Conservation (phyloP, 164 flowering plant species). For the Santalum album region DNA sequence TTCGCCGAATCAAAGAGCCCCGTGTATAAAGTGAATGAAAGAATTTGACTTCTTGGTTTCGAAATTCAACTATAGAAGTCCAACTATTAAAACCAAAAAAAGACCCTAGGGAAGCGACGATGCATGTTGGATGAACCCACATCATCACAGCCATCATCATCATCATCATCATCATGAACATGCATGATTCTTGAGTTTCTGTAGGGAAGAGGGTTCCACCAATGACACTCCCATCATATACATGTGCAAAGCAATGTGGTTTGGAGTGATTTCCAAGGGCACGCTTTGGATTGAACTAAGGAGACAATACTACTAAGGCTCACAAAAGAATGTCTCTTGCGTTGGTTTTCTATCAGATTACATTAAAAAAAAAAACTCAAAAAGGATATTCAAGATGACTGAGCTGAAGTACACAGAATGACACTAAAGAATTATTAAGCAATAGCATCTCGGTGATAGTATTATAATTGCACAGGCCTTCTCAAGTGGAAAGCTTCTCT, state of each 20-base stretch:
- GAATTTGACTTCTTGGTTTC: no score
- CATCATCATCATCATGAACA: not conserved
- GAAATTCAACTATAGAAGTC: no score
- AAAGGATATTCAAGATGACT: slow-evolving; percentile 23
- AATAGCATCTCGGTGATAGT: slow-evolving; percentile 47
- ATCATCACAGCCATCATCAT: no score
- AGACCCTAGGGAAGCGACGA: no score
- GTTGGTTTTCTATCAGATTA: slow-evolving; percentile 18
- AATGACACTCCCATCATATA: slow-evolving; percentile 20
- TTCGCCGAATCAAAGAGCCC: no score
- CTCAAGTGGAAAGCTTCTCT: slow-evolving; percentile 10
- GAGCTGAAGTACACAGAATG: slow-evolving; percentile 19
- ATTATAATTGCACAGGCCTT: slow-evolving; percentile 44
- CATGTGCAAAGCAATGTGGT: slow-evolving; percentile 50
- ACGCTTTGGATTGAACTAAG: slow-evolving; percentile 86
- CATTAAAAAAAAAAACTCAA: slow-evolving; percentile 5
- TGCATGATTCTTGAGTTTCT: not conserved
- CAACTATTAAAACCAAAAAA: no score
- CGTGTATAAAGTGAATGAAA: no score
- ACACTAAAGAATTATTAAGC: slow-evolving; percentile 11
- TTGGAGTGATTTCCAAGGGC: slow-evolving; percentile 56
- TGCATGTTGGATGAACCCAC: no score
- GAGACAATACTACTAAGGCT: slow-evolving; percentile 61
- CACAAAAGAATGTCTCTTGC: slow-evolving; percentile 67
- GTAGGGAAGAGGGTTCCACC: not conserved